These are phyloP conservation scores for Umbelopsis sp. DNA, from an alignment of 192 early-diverging fungal species.

Conservation along the genomic window DNA sequence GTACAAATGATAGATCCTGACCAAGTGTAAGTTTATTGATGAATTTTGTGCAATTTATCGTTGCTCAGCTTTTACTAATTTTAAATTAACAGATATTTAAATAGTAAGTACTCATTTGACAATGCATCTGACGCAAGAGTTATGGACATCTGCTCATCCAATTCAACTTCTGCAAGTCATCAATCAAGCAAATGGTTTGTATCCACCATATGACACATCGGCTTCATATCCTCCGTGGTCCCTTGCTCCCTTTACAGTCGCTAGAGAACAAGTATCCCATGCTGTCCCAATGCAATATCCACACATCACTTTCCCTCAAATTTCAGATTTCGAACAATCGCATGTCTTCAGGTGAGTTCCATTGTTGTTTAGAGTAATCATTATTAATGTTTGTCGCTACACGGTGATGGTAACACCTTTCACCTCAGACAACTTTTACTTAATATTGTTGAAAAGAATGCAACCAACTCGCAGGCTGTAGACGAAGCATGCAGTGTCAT, in stretches of 20 bases:
- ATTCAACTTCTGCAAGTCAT: neutral
- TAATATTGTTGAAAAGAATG: constrained; percentile 10
- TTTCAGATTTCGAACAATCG: constrained; percentile 9
- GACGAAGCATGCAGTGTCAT: constrained; percentile 11
- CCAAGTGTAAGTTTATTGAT: neutral
- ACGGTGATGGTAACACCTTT: neutral
- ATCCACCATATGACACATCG: constrained; percentile 23
- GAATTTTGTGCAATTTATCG: neutral
- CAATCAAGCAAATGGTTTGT: constrained; percentile 8
- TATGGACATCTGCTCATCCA: neutral
- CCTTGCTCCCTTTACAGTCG: neutral
- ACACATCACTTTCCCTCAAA: constrained; percentile 1
- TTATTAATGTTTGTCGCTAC: neutral
- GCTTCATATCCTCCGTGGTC: constrained; percentile 12
- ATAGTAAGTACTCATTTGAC: neutral
- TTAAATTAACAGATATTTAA: neutral
- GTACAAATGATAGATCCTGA: constrained; percentile 12
- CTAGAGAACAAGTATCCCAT: constrained; percentile 11
- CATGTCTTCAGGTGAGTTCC: constrained; percentile 12
- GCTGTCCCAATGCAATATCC: constrained; percentile 26
- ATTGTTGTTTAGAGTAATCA: neutral
- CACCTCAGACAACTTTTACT: neutral
- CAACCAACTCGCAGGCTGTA: constrained; percentile 13
- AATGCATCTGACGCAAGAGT: neutral
- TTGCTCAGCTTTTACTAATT: neutral